Percentiles rank a stretch among this genome's conserved stretches.
Conservation (phyloP, 1,139 yeast genomes). For the Diutina mesorugosa region DNA sequence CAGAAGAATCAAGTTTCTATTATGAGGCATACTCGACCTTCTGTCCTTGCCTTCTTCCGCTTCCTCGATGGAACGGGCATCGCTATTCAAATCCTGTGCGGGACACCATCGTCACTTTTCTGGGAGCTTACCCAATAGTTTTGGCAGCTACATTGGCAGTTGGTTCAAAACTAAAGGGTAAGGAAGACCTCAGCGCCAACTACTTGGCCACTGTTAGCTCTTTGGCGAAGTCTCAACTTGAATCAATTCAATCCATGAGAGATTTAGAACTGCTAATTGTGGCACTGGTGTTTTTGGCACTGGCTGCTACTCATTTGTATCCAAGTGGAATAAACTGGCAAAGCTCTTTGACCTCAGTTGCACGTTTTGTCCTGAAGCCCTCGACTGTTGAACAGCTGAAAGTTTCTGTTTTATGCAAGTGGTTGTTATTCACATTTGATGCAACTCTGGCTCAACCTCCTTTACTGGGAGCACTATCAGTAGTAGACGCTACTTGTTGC, state of each 20-base stretch:
- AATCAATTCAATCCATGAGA: neutral
- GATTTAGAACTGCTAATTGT: neutral
- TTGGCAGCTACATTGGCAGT: slow-evolving; percentile 61
- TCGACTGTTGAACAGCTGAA: neutral
- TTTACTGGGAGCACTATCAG: neutral
- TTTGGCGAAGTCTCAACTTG: neutral
- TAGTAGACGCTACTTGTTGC: neutral
- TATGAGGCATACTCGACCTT: slow-evolving; percentile 48
- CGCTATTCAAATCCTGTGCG: slow-evolving; percentile 44
- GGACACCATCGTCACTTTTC: slow-evolving; percentile 48
- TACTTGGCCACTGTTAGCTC: neutral
- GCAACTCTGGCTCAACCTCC: neutral
- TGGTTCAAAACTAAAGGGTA: slow-evolving; percentile 39
- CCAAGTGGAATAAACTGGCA: neutral
- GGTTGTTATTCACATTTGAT: neutral
- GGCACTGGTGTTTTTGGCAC: neutral
- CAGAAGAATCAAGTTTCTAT: slow-evolving; percentile 19
- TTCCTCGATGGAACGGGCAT: slow-evolving; percentile 32
- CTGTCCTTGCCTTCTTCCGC: slow-evolving; percentile 47
- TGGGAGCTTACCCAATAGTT: slow-evolving; percentile 47
- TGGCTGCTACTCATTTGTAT: neutral
- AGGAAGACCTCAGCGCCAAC: neutral
- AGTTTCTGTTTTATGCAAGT: neutral
- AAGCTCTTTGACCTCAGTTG: neutral
- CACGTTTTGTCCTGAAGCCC: neutral